Evolutionary conservation across 2,329 filamentous ascomycete genomes (phyloP).

Genomic region (Pseudocercospora crystallina): DNA sequence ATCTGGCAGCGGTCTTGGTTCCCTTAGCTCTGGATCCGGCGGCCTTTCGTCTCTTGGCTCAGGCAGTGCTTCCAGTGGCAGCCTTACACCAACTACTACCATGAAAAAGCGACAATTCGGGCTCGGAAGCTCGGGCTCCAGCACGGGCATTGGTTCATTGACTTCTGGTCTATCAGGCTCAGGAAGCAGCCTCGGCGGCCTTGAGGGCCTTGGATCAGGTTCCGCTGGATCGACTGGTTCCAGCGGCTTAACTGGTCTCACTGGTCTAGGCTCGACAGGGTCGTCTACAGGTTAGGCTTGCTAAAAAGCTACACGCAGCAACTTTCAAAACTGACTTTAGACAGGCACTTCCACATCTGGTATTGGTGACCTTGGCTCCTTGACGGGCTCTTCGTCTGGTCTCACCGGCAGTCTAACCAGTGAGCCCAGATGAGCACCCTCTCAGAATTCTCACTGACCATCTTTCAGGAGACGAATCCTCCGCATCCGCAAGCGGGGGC

Average conservation of each 20-base stretch:
- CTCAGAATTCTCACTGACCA: neutral
- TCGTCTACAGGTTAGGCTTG: conserved; percentile 7
- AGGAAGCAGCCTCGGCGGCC: neutral
- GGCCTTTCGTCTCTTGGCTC: conserved; percentile 33
- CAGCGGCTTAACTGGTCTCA: conserved; percentile 1
- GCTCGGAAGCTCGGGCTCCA: neutral
- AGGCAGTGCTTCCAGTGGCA: neutral
- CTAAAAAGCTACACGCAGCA: too few relatives aligned
- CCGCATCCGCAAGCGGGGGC: neutral
- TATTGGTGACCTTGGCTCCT: neutral
- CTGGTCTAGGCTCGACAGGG: too few relatives aligned
- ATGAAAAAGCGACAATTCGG: conserved; percentile 1
- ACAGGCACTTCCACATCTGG: too few relatives aligned
- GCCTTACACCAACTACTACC: neutral
- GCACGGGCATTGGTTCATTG: conserved; percentile 3
- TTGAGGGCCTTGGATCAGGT: conserved; percentile 3
- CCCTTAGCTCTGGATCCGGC: conserved; percentile 11
- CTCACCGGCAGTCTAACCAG: neutral
- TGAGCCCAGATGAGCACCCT: neutral
- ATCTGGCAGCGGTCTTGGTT: conserved; percentile 10
- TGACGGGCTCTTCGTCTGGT: conserved; percentile 1
- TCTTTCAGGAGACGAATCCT: neutral
- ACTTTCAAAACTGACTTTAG: too few relatives aligned
- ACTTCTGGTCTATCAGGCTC: neutral
- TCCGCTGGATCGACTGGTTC: neutral